Conservation (phyloP, 352 stramenopile genomes). For the Phytophthora multivora region DNA sequence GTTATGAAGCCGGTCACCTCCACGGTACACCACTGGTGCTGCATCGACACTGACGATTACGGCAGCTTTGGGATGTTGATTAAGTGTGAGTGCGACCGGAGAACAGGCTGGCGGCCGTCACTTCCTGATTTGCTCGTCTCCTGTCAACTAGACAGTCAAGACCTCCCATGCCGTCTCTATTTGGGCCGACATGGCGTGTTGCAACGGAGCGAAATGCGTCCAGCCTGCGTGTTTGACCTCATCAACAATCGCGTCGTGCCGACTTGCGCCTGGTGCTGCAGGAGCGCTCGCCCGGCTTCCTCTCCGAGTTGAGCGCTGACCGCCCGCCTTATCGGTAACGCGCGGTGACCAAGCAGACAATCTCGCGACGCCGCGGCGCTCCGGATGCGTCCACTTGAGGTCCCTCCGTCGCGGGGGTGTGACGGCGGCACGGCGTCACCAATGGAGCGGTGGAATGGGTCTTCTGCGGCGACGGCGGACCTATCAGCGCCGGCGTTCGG, state of each 20-base stretch:
- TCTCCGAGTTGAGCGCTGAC: constrained; percentile 14
- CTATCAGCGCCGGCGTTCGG: constrained; percentile 20
- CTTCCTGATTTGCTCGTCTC: constrained; percentile 6
- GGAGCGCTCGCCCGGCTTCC: constrained; percentile 18
- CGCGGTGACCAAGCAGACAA: constrained; percentile 1
- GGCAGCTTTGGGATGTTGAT: background rate
- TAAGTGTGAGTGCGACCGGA: background rate
- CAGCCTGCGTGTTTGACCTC: constrained; percentile 10
- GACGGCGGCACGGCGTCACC: constrained; percentile 13
- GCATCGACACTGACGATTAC: background rate
- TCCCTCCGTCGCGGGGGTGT: constrained; percentile 11
- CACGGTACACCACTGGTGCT: background rate
- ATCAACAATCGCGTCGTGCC: background rate
- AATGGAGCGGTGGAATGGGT: constrained; percentile 17
- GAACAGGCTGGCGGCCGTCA: background rate
- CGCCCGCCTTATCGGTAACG: background rate
- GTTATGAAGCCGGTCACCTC: background rate
- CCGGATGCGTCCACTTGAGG: constrained; percentile 17
- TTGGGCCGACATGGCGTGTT: constrained; percentile 2
- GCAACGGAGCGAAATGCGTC: background rate
- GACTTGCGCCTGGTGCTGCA: constrained; percentile 19
- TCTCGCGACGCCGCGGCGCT: background rate
- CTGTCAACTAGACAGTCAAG: no score
- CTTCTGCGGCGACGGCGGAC: constrained; percentile 5
- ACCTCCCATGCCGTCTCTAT: background rate